Conservation (phyloP, 1,284 basidiomycete genomes). For the Leucoagaricus sp. region DNA sequence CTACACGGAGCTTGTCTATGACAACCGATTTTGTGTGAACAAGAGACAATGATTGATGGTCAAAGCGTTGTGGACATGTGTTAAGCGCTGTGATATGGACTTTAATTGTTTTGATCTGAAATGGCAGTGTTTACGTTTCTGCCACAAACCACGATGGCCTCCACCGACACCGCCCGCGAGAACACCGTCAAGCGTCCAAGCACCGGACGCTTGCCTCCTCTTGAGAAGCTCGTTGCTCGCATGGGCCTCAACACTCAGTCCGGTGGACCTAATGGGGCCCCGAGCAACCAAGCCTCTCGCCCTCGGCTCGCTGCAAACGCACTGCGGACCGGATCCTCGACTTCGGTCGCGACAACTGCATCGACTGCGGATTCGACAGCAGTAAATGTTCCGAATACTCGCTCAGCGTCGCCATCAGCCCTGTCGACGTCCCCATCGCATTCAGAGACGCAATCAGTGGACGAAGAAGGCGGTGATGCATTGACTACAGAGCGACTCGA, state of each 20-base stretch:
- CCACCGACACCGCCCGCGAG: constrained; percentile 19
- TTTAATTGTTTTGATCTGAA: constrained; percentile 5
- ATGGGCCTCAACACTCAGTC: constrained; percentile 50
- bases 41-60: not conserved
- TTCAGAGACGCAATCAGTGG: constrained; percentile 24
- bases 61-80: not conserved
- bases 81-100: constrained; percentile 8
- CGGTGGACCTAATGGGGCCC: constrained; percentile 21
- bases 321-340: constrained; percentile 67
- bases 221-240: constrained; percentile 78
- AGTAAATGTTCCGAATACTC: constrained; percentile 63
- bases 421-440: constrained; percentile 50
- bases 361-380: constrained; percentile 62
- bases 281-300: constrained; percentile 33
- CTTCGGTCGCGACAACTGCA: constrained; percentile 51
- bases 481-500: constrained; percentile 64
- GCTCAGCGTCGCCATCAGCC: constrained; percentile 54
- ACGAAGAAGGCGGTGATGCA: constrained; percentile 42
- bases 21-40: not conserved
- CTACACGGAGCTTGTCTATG: no score
- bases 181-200: constrained; percentile 24
- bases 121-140: constrained; percentile 10
- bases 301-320: constrained; percentile 75
- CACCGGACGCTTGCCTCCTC: constrained; percentile 59
- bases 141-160: constrained; percentile 18